Percentiles rank a stretch among this genome's conserved stretches.
These are phyloP conservation scores for Pistacia vera DNA, from an alignment of 345 rosid species.

Conservation along the genomic window DNA sequence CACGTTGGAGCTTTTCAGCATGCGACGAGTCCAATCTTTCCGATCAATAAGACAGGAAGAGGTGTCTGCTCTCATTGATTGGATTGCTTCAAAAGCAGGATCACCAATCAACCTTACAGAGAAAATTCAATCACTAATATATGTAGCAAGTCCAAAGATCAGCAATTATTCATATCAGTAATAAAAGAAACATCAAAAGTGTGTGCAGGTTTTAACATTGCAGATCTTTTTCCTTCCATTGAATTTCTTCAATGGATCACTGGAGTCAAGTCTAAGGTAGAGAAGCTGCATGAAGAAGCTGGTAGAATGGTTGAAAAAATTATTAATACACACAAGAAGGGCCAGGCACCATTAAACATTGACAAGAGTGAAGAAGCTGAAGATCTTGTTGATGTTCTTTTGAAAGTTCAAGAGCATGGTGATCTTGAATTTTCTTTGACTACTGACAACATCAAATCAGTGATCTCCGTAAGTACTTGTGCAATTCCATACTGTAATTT, in stretches of 20 bases:
- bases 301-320: too few relatives aligned
- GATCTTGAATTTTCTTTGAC: slow-evolving; percentile 3
- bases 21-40: slow-evolving; percentile 2
- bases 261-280: too few relatives aligned
- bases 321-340: slow-evolving; percentile 14
- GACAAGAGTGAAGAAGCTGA: background rate
- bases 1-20: background rate
- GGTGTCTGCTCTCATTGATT: slow-evolving; percentile 1
- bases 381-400: background rate
- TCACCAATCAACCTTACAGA: slow-evolving; percentile 1
- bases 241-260: slow-evolving; percentile 16
- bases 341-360: background rate
- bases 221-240: slow-evolving; percentile 31
- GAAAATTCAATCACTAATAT: background rate
- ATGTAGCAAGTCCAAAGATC: background rate
- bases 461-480: background rate
- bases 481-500: too few relatives aligned
- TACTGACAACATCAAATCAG: background rate
- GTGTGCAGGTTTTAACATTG: slow-evolving; percentile 8
- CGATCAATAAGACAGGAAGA: slow-evolving; percentile 24
- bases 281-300: too few relatives aligned
- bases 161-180: background rate
- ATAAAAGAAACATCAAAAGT: background rate
- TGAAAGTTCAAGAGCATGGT: background rate
- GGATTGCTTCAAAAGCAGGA: background rate